phyloP scores from a whole-genome alignment of 2,329 filamentous ascomycete species.

The Fusarium avenaceum region DNA sequence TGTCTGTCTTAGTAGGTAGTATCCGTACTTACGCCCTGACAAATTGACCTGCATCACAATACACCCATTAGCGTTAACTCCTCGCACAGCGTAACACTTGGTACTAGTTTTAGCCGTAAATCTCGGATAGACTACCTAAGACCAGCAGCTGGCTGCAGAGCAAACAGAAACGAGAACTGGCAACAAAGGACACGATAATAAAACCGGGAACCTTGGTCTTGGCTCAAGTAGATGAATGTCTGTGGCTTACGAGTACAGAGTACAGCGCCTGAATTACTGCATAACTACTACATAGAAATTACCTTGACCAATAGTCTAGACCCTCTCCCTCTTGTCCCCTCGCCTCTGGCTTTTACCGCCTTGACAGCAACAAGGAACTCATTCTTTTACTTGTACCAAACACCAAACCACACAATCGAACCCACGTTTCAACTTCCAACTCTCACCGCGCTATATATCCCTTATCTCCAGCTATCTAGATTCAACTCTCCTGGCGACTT shows the following conservation, averaged over 20 bases:
- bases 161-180: not conserved
- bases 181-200: not conserved
- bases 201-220: not conserved
- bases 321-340: not conserved
- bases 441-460: slow-evolving; percentile 17
- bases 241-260: not conserved
- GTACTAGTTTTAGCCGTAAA: slow-evolving; percentile 1
- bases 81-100: slow-evolving; percentile 25
- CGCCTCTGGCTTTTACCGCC: slow-evolving; percentile 18
- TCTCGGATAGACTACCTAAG: not conserved
- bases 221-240: not conserved
- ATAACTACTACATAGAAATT: not conserved
- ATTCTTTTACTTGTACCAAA: not conserved
- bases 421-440: not conserved
- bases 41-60: no score
- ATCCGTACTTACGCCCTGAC: no score
- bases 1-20: no score
- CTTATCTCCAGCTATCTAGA: slow-evolving; percentile 5
- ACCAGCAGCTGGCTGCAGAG: not conserved
- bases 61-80: not conserved
- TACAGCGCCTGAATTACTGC: not conserved
- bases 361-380: not conserved
- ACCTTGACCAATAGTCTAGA: no score
- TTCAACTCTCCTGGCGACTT: not conserved
- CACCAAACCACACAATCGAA: not conserved